Evolutionary conservation across 768 basidiomycete species (phyloP).

Genomic region (Infundibulicybe gibba): DNA sequence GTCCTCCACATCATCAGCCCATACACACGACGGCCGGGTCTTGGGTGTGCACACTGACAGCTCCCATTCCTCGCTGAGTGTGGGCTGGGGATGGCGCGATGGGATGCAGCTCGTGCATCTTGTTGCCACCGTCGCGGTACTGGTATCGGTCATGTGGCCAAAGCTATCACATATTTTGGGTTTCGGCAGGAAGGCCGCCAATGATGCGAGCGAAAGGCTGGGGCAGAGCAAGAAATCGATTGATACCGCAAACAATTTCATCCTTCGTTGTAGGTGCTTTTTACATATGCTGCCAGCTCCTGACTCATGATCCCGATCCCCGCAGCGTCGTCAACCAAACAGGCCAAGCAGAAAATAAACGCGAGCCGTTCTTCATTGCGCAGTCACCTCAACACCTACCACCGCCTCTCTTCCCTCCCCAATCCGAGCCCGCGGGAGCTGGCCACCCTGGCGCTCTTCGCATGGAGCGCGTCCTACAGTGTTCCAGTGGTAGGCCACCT

Average conservation of each 20-base stretch:
- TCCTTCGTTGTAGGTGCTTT: too few relatives aligned
- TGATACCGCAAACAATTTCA: not conserved
- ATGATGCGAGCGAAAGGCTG: slow-evolving; percentile 11
- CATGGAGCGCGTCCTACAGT: slow-evolving; percentile 25
- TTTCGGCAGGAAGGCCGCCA: not conserved
- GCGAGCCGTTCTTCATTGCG: slow-evolving; percentile 14
- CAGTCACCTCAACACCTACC: slow-evolving; percentile 53
- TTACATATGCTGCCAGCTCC: too few relatives aligned
- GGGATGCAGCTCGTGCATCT: slow-evolving; percentile 64
- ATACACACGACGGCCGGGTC: slow-evolving; percentile 55
- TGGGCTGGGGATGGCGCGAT: slow-evolving; percentile 45
- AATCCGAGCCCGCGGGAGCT: slow-evolving; percentile 42
- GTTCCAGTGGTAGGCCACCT: slow-evolving; percentile 24
- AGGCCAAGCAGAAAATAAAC: slow-evolving; percentile 16
- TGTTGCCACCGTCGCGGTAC: slow-evolving; percentile 58
- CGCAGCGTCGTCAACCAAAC: not conserved
- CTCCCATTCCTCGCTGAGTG: slow-evolving; percentile 10
- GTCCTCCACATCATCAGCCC: slow-evolving; percentile 22
- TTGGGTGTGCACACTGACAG: slow-evolving; percentile 34
- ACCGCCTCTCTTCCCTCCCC: slow-evolving; percentile 40
- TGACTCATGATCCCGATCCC: not conserved
- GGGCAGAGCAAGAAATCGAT: not conserved
- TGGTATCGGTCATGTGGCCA: slow-evolving; percentile 46
- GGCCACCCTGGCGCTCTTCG: slow-evolving; percentile 54
- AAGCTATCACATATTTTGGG: slow-evolving; percentile 14